Conservation (phyloP, 352 stramenopile genomes). For the Globisporangium recalcitrans region DNA sequence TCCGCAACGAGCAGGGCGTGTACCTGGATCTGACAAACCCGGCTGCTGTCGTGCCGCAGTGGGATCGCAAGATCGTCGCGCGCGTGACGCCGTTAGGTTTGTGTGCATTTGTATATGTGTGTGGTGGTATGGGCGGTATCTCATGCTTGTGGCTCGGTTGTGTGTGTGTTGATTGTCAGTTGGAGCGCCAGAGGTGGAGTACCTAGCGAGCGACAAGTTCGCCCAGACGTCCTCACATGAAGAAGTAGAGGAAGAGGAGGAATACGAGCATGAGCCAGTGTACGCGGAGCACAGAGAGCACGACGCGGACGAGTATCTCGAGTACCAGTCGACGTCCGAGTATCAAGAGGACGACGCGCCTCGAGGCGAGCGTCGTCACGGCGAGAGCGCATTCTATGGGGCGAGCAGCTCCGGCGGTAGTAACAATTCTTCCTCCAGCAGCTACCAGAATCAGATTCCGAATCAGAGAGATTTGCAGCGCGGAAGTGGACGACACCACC, state of each 20-base stretch:
- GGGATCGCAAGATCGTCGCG: slow-evolving; percentile 65
- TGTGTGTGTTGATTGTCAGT: slow-evolving; percentile 14
- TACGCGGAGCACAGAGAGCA: slow-evolving; percentile 13
- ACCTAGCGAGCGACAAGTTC: slow-evolving; percentile 16
- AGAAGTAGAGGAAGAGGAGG: neutral
- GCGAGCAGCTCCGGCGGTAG: slow-evolving; percentile 17
- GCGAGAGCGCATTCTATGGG: slow-evolving; percentile 9
- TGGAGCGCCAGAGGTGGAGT: slow-evolving; percentile 39
- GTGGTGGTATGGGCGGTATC: neutral
- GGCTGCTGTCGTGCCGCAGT: slow-evolving; percentile 52
- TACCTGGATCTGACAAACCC: slow-evolving; percentile 74
- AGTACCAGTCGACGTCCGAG: slow-evolving; percentile 55
- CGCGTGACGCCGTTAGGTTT: slow-evolving; percentile 51
- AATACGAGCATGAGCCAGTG: neutral
- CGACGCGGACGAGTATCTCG: slow-evolving; percentile 40
- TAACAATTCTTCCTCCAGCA: slow-evolving; percentile 13
- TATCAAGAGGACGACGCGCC: slow-evolving; percentile 23
- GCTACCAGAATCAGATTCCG: slow-evolving; percentile 5
- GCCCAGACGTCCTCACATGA: neutral
- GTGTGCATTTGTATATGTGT: neutral
- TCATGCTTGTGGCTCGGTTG: neutral
- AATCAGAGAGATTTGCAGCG: slow-evolving; percentile 12
- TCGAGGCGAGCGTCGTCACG: too few relatives aligned
- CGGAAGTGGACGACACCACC: slow-evolving; percentile 15
- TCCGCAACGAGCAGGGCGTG: slow-evolving; percentile 60